Evolutionary conservation across 768 basidiomycete species (phyloP).

Genomic region (Baorangia bicolor): DNA sequence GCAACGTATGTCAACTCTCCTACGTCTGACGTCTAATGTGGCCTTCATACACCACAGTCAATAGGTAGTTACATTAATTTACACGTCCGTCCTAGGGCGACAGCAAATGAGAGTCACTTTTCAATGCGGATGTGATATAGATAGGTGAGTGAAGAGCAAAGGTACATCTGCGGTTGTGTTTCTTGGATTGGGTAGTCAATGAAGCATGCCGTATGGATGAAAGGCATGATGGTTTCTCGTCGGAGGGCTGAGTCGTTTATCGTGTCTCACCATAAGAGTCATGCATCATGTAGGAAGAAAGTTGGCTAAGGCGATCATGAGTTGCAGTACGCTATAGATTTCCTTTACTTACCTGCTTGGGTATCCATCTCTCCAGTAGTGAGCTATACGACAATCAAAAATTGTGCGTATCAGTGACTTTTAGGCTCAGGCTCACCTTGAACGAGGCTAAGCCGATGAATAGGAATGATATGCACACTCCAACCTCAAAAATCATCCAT

Average conservation of each 20-base stretch:
- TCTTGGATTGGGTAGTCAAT: conserved; percentile 16
- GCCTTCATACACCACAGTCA: background rate
- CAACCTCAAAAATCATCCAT: conserved; percentile 81
- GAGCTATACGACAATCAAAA: conserved; percentile 28
- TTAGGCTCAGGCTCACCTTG: conserved; percentile 51
- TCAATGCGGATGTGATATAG: conserved; percentile 30
- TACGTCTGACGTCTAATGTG: background rate
- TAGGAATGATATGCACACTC: conserved; percentile 72
- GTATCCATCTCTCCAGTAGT: conserved; percentile 45
- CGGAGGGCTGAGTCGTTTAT: background rate
- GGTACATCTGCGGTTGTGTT: conserved; percentile 25
- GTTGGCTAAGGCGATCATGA: conserved; percentile 39
- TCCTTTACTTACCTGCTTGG: conserved; percentile 61
- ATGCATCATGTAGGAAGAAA: conserved; percentile 58
- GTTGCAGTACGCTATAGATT: background rate
- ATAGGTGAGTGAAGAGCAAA: conserved; percentile 28
- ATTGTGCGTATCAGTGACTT: background rate
- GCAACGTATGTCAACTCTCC: background rate
- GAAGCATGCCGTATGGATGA: conserved; percentile 11
- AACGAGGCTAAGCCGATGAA: conserved; percentile 82
- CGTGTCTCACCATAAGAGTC: background rate
- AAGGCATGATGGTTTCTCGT: conserved; percentile 8
- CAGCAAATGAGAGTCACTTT: conserved; percentile 19
- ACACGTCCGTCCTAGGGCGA: conserved; percentile 16
- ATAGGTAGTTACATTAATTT: conserved; percentile 33